A percentile compares a stretch with the other conserved stretches of the same genome.
phyloP scores from a whole-genome alignment of 768 basidiomycete genomes.

The Mrakia frigida region DNA sequence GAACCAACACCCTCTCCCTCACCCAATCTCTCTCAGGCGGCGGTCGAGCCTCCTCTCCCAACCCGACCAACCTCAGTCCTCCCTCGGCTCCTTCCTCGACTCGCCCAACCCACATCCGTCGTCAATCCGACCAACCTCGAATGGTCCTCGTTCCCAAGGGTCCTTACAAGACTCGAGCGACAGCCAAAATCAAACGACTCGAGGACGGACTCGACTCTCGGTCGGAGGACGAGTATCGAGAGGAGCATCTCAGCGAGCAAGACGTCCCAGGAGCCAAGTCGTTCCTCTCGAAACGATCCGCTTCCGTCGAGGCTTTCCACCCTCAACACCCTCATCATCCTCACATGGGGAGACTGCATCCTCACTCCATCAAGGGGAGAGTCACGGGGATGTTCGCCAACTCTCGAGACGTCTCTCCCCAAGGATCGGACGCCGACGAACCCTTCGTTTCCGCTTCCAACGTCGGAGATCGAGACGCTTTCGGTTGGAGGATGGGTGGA shows the following conservation, averaged over 20 bases:
- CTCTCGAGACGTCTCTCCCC: not conserved
- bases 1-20: not conserved
- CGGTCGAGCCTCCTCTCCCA: not conserved
- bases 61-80: not conserved
- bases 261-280: not conserved
- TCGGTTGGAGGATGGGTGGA: no score
- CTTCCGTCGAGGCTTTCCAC: not conserved
- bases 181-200: not conserved
- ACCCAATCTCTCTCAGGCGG: not conserved
- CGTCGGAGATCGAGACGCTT: no score
- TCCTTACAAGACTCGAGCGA: not conserved
- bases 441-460: no score
- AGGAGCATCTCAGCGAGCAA: not conserved
- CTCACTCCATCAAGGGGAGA: not conserved
- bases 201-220: not conserved
- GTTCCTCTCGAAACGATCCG: not conserved
- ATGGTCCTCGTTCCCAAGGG: not conserved
- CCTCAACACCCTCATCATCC: not conserved
- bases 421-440: not conserved
- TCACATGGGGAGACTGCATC: not conserved
- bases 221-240: not conserved
- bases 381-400: not conserved
- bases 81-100: not conserved
- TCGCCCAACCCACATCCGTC: not conserved
- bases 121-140: not conserved